These are phyloP conservation scores for Dacryopinax primogenitus DNA, from an alignment of 768 basidiomycete genomes.

Conservation along the genomic window DNA sequence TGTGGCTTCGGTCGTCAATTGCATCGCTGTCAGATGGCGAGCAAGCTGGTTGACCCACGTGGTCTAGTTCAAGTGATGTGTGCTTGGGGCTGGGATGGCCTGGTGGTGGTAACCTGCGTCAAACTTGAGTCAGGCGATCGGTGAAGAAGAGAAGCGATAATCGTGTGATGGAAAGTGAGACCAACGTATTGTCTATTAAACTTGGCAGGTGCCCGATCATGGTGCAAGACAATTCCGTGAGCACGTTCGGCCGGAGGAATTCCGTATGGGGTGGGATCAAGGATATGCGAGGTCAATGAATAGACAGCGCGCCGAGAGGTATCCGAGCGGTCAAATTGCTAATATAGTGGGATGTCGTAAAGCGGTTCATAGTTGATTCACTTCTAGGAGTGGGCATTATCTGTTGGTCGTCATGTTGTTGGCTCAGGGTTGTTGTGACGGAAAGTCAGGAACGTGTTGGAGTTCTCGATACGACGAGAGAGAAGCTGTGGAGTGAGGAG, in stretches of 20 bases:
- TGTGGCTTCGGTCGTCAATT: neutral
- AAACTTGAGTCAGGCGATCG: neutral
- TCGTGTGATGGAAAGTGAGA: neutral
- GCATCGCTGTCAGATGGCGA: neutral
- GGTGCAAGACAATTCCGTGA: neutral
- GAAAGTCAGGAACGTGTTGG: neutral
- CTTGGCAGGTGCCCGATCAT: neutral
- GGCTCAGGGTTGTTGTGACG: neutral
- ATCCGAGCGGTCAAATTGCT: neutral
- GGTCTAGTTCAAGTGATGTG: neutral
- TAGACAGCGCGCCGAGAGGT: neutral
- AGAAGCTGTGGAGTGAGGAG: neutral
- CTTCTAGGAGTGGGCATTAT: neutral
- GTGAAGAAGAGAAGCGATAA: neutral
- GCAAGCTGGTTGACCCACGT: too few relatives aligned
- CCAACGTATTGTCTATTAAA: too few relatives aligned
- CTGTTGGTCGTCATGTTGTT: conserved; percentile 1
- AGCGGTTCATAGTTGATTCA: too few relatives aligned
- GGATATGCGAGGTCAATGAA: neutral
- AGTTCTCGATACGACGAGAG: neutral
- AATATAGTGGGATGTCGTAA: conserved; percentile 2
- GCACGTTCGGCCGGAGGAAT: neutral
- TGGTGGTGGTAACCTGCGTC: neutral
- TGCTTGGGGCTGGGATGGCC: neutral
- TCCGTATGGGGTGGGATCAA: neutral